Conservation (phyloP, 2,329 filamentous ascomycete species). For the Cladorrhinum sp. region DNA sequence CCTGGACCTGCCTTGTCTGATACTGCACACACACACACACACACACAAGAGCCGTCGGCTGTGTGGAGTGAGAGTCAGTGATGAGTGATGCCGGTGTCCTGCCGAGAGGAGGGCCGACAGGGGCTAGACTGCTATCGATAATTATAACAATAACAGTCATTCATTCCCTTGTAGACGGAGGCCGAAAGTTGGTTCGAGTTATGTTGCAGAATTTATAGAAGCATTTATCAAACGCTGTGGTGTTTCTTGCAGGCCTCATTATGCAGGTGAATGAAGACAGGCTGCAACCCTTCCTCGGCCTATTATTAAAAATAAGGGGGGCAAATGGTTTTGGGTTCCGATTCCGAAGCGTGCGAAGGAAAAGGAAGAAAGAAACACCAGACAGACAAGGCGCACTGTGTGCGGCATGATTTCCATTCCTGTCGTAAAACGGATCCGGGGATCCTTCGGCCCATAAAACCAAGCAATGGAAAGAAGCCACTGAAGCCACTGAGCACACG, state of each 20-base stretch:
- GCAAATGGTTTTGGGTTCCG: neutral
- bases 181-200: no score
- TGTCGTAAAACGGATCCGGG: constrained; percentile 15
- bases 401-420: constrained; percentile 20
- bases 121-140: neutral
- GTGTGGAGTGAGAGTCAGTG: neutral
- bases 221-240: neutral
- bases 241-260: neutral
- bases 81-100: constrained; percentile 2
- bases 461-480: neutral
- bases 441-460: constrained; percentile 11
- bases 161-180: no score
- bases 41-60: neutral
- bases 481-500: neutral
- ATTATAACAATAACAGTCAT: neutral
- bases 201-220: no score
- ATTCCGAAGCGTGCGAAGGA: neutral
- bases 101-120: constrained; percentile 5
- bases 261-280: no score
- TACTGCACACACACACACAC: neutral
- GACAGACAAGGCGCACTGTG: constrained; percentile 13
- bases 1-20: neutral
- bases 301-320: neutral
- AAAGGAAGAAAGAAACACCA: neutral
- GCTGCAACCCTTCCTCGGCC: neutral